These are phyloP conservation scores for Eragrostis curvula DNA, from an alignment of 176 grass and related monocot species.

Conservation along the genomic window DNA sequence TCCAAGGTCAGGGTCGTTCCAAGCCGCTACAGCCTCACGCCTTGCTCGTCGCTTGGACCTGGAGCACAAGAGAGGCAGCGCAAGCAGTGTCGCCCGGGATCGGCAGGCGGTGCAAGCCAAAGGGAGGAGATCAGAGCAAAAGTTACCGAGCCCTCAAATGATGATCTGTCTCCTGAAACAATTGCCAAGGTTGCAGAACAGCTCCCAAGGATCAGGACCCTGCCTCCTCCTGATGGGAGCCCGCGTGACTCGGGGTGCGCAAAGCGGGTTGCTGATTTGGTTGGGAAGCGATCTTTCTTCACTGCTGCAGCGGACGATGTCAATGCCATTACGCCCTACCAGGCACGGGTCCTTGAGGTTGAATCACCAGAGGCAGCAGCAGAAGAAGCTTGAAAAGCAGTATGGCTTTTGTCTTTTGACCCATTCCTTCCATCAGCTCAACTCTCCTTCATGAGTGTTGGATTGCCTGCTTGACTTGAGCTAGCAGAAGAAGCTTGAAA, in stretches of 20 bases:
- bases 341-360: constrained; percentile 45
- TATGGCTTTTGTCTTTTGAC: not conserved
- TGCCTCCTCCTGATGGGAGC: constrained; percentile 50
- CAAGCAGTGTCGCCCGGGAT: constrained; percentile 54
- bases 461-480: constrained; percentile 44
- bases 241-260: constrained; percentile 82
- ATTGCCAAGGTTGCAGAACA: constrained; percentile 65
- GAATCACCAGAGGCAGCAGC: constrained; percentile 24
- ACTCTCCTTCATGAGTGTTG: constrained; percentile 23
- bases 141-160: not conserved
- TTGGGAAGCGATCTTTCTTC: constrained; percentile 66
- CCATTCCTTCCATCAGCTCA: constrained; percentile 18
- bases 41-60: constrained; percentile 5
- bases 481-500: constrained; percentile 22
- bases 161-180: constrained; percentile 52
- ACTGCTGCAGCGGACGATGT: constrained; percentile 15
- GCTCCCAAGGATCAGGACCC: constrained; percentile 76
- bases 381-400: constrained; percentile 19
- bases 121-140: constrained; percentile 23
- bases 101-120: not conserved
- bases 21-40: constrained; percentile 86
- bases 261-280: constrained; percentile 71
- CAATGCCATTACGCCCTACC: constrained; percentile 35
- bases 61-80: constrained; percentile 41
- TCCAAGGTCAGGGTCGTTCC: constrained; percentile 66